Conservation (phyloP, 1,139 yeast species). For the Diutina ranongensis region DNA sequence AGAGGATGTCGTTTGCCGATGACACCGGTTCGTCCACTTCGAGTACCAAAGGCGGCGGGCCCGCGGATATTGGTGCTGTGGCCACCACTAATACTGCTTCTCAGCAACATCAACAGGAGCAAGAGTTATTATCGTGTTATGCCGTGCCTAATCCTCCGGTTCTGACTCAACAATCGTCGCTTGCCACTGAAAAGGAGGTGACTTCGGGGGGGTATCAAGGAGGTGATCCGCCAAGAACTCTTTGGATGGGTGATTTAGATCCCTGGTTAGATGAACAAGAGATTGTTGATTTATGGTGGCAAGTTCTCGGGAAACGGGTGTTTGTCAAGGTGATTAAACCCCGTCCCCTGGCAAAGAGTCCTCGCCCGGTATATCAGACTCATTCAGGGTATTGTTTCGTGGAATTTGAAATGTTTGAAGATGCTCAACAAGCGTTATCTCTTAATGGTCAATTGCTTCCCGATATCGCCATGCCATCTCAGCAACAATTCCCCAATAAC, state of each 20-base stretch:
- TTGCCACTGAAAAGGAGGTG: background rate
- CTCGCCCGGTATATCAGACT: constrained; percentile 14
- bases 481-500: constrained; percentile 28
- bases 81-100: constrained; percentile 3
- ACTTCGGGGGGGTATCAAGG: background rate
- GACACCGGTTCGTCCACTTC: constrained; percentile 3
- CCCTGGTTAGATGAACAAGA: constrained; percentile 59
- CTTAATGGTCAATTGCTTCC: constrained; percentile 60
- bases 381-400: constrained; percentile 71
- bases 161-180: constrained; percentile 3
- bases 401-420: constrained; percentile 50
- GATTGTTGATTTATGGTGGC: constrained; percentile 51
- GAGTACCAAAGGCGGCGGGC: constrained; percentile 5
- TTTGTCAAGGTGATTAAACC: constrained; percentile 45
- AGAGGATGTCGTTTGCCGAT: constrained; percentile 1
- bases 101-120: constrained; percentile 4
- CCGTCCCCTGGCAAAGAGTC: constrained; percentile 18
- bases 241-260: constrained; percentile 75
- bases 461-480: constrained; percentile 38
- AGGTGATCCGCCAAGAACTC: constrained; percentile 10
- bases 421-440: constrained; percentile 53
- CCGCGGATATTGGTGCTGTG: constrained; percentile 1
- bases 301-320: constrained; percentile 27
- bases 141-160: constrained; percentile 6
- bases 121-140: background rate